Evolutionary conservation across 163 green algal species (phyloP).

Genomic region (Volvox carteri): DNA sequence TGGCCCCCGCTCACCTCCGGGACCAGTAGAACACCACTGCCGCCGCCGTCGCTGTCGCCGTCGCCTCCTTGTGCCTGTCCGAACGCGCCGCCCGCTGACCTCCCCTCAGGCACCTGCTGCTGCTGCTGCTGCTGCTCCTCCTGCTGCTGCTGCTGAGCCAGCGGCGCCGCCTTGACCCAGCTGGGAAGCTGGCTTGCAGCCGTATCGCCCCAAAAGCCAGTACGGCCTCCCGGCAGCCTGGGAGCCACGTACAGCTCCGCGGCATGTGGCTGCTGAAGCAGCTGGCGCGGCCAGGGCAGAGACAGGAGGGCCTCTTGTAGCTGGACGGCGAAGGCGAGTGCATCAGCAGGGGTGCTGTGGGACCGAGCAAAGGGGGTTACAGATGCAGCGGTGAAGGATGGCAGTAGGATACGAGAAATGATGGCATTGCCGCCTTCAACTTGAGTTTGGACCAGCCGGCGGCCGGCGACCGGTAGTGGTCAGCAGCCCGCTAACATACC

Average conservation of each 20-base stretch:
- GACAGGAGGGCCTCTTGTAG: constrained; percentile 7
- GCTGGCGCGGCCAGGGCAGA: constrained; percentile 19
- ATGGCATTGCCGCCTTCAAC: too few relatives aligned
- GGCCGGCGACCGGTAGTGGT: too few relatives aligned
- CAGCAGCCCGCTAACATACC: too few relatives aligned
- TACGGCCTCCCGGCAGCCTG: not conserved
- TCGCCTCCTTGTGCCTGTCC: too few relatives aligned
- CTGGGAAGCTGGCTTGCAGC: not conserved
- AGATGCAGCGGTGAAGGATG: too few relatives aligned
- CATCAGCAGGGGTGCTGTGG: not conserved
- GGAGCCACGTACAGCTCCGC: constrained; percentile 1
- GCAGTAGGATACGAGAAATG: too few relatives aligned
- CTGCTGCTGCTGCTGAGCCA: not conserved
- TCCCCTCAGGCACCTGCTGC: not conserved
- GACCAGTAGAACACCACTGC: not conserved
- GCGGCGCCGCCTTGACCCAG: not conserved
- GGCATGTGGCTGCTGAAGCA: not conserved
- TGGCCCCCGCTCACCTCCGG: not conserved
- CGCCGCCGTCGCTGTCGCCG: too few relatives aligned
- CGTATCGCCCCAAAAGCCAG: not conserved
- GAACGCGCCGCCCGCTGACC: too few relatives aligned
- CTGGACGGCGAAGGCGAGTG: not conserved
- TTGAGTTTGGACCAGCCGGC: too few relatives aligned
- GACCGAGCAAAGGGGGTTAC: too few relatives aligned
- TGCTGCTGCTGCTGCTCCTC: too few relatives aligned